Evolutionary conservation across 805 yeast species (phyloP).

Genomic region (Candida tallmaniae): DNA sequence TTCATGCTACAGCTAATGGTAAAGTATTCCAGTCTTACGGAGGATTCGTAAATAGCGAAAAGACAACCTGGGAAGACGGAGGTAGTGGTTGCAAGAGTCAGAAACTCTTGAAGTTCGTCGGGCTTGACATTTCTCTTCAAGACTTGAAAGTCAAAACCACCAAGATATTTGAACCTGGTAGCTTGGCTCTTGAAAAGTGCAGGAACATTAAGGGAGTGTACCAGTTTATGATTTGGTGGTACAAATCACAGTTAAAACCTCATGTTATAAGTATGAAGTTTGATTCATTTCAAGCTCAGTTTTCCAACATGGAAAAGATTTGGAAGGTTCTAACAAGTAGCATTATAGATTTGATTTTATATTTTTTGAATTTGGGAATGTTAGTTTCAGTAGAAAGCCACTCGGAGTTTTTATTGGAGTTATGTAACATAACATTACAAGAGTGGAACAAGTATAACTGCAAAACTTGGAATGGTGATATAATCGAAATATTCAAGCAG

Average conservation of each 20-base stretch:
- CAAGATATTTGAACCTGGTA: constrained; percentile 4
- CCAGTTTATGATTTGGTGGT: constrained; percentile 19
- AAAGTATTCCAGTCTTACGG: constrained; percentile 24
- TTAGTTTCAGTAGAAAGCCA: constrained; percentile 3
- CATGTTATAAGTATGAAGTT: constrained; percentile 12
- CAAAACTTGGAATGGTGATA: constrained; percentile 4
- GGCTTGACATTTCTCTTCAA: constrained; percentile 20
- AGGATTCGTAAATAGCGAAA: constrained; percentile 30
- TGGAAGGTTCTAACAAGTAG: constrained; percentile 3
- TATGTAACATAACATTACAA: constrained; percentile 6
- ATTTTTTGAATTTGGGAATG: constrained; percentile 2
- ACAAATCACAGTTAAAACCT: constrained; percentile 16
- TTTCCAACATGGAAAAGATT: constrained; percentile 12
- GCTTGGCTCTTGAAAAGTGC: constrained; percentile 7
- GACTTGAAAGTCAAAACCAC: constrained; percentile 4
- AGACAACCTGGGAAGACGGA: constrained; percentile 18
- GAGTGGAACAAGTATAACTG: constrained; percentile 6
- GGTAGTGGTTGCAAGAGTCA: not conserved
- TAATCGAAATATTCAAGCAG: constrained; percentile 1
- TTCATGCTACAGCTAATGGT: constrained; percentile 16
- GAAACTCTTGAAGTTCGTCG: constrained; percentile 22
- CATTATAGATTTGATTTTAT: not conserved
- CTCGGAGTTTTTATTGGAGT: constrained; percentile 4
- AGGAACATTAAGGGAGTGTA: constrained; percentile 10
- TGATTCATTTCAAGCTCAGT: constrained; percentile 9